These are phyloP conservation scores for Elongisporangium senticosum DNA, from an alignment of 352 stramenopile species.

Conservation along the genomic window DNA sequence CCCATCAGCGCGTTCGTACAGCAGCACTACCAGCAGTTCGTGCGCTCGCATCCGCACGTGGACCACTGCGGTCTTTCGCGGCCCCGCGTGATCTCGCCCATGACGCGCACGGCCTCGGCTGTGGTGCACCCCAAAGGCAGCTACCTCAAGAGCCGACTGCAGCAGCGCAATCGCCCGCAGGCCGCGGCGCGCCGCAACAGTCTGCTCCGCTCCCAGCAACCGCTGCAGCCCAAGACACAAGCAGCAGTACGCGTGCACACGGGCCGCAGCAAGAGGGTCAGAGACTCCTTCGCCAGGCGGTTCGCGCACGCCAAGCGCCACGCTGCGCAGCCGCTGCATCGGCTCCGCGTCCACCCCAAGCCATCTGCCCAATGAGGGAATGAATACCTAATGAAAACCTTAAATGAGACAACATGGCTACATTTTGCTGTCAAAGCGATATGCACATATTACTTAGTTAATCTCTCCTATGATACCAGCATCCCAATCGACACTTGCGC, in stretches of 20 bases:
- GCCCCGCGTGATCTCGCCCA: not conserved
- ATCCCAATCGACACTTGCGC: constrained; percentile 62
- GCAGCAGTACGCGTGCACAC: not conserved
- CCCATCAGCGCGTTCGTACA: constrained; percentile 19
- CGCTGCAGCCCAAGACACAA: not conserved
- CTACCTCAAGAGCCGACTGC: constrained; percentile 14
- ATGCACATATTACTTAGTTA: constrained; percentile 1
- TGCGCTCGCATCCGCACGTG: constrained; percentile 15
- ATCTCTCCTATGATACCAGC: constrained; percentile 48
- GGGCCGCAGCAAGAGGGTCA: not conserved
- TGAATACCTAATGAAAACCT: too few species aligned
- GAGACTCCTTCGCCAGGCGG: not conserved
- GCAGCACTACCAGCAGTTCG: constrained; percentile 15
- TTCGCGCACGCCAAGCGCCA: not conserved
- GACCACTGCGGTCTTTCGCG: constrained; percentile 9
- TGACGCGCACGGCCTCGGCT: not conserved
- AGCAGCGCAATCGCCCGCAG: constrained; percentile 13
- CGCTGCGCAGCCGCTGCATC: not conserved
- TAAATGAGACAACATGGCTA: not conserved
- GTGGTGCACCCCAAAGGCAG: constrained; percentile 4
- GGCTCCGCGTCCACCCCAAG: not conserved
- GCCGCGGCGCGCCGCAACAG: constrained; percentile 11
- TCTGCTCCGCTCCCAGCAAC: constrained; percentile 10
- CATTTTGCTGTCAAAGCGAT: not conserved
- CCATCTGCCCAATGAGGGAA: too few species aligned